These are phyloP conservation scores for Prunus campanulata DNA, from an alignment of 306 rosid genomes.

Conservation along the genomic window DNA sequence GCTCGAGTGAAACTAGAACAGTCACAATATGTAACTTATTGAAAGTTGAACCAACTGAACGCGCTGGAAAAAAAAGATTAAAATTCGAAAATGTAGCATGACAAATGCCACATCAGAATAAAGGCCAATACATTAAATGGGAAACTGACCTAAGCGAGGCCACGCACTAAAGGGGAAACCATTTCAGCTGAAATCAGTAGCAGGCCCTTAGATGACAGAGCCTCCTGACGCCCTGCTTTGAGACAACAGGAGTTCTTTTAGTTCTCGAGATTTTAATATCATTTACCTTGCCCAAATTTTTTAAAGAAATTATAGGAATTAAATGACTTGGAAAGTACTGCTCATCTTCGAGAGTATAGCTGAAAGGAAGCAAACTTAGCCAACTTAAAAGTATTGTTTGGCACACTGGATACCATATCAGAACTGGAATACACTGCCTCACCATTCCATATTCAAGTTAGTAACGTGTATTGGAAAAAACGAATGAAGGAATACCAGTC, in stretches of 20 bases:
- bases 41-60: conserved; percentile 41
- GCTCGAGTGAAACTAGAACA: conserved; percentile 34
- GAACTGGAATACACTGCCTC: background rate
- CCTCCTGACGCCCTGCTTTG: conserved; percentile 98
- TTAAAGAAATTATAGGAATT: conserved; percentile 57
- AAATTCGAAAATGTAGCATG: conserved; percentile 48
- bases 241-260: conserved; percentile 89
- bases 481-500: background rate
- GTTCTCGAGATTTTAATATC: conserved; percentile 45
- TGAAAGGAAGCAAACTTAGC: conserved; percentile 25
- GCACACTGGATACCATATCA: conserved; percentile 22
- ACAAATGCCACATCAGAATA: conserved; percentile 57
- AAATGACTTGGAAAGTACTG: conserved; percentile 45
- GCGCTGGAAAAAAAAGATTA: conserved; percentile 38
- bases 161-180: conserved; percentile 89
- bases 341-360: conserved; percentile 54
- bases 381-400: conserved; percentile 20
- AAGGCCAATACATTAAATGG: conserved; percentile 63
- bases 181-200: conserved; percentile 94
- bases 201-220: conserved; percentile 94
- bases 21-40: conserved; percentile 36
- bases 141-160: conserved; percentile 91
- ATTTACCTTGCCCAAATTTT: conserved; percentile 56
- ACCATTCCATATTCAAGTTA: conserved; percentile 2
- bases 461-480: background rate